Percentiles rank a stretch among this genome's conserved stretches.
phyloP scores from a whole-genome alignment of 1,139 yeast genomes.

The Pneumocystis jirovecii region DNA sequence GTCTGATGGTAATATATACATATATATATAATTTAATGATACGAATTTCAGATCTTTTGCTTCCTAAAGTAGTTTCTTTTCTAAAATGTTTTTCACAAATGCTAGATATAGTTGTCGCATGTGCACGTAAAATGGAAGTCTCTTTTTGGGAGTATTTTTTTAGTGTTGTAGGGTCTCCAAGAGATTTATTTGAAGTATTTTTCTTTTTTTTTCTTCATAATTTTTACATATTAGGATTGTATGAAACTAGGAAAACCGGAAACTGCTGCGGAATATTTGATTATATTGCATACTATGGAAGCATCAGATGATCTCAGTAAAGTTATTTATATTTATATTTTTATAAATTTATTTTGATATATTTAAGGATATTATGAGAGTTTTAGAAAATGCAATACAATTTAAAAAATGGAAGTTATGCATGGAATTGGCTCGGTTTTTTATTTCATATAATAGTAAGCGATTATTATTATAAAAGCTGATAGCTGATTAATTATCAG shows the following conservation, averaged over 20 bases:
- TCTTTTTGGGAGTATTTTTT: slow-evolving; percentile 47
- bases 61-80: slow-evolving; percentile 19
- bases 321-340: slow-evolving; percentile 14
- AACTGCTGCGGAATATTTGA: slow-evolving; percentile 30
- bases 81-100: slow-evolving; percentile 25
- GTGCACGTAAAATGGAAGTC: slow-evolving; percentile 52
- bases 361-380: slow-evolving; percentile 7
- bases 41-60: slow-evolving; percentile 14
- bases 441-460: slow-evolving; percentile 2
- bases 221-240: slow-evolving; percentile 17
- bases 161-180: slow-evolving; percentile 27
- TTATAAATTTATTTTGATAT: not conserved
- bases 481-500: not conserved
- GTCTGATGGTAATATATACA: slow-evolving; percentile 9
- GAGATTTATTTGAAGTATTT: slow-evolving; percentile 24
- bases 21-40: slow-evolving; percentile 12
- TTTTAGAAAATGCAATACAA: slow-evolving; percentile 24
- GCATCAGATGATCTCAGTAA: slow-evolving; percentile 14
- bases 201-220: not conserved
- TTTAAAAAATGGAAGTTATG: slow-evolving; percentile 27
- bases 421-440: slow-evolving; percentile 27
- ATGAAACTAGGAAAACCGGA: slow-evolving; percentile 24
- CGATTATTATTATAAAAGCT: not conserved
- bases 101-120: slow-evolving; percentile 39
- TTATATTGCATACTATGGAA: slow-evolving; percentile 25